phyloP scores from a whole-genome alignment of 345 rosid genomes.

The Corymbia maculata region DNA sequence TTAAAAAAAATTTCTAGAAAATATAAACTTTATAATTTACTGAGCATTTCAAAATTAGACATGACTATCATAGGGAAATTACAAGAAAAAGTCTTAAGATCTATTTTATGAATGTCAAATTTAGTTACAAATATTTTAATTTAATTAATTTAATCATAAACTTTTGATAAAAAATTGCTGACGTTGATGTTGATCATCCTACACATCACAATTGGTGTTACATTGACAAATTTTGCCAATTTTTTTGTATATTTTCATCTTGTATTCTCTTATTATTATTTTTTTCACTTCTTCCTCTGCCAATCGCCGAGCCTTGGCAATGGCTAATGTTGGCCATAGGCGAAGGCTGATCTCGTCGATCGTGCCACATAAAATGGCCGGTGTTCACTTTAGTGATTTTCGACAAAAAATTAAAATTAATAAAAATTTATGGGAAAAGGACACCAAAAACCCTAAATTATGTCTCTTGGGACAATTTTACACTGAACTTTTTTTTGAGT shows the following conservation, averaged over 20 bases:
- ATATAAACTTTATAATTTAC: too few species aligned
- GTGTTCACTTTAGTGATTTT: too few species aligned
- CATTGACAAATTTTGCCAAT: not conserved
- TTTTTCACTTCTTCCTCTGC: not conserved
- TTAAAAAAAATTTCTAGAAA: too few species aligned
- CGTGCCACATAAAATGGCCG: rapidly evolving
- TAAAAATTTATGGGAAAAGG: too few species aligned
- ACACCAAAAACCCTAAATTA: too few species aligned
- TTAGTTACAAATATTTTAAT: not conserved
- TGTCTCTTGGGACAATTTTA: too few species aligned
- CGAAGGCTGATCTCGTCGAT: rapidly evolving
- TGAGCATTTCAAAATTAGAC: not conserved
- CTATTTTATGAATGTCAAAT: not conserved
- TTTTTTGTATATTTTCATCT: too few species aligned
- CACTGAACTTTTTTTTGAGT: too few species aligned
- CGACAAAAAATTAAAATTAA: too few species aligned
- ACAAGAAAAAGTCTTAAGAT: too few species aligned
- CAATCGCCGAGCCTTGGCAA: rapidly evolving
- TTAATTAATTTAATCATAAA: too few species aligned
- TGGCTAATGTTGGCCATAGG: not conserved
- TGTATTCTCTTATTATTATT: too few species aligned
- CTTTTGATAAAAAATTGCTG: rapidly evolving
- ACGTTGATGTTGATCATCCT: rapidly evolving
- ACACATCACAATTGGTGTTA: not conserved
- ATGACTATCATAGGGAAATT: not conserved